Conservation (phyloP, 345 rosid genomes). For the Citrus inodora region DNA sequence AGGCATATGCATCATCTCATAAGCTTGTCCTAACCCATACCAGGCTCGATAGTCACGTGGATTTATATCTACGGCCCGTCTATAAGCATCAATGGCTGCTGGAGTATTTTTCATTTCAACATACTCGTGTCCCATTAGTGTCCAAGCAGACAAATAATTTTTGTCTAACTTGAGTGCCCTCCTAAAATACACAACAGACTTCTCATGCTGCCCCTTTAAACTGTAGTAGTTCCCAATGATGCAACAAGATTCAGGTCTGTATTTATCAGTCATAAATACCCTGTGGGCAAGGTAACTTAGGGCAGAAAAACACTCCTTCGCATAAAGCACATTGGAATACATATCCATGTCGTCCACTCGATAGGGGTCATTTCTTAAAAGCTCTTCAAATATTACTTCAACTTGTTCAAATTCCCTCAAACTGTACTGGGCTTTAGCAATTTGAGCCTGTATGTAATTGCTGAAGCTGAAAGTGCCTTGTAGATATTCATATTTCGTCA, state of each 20-base stretch:
- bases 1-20: slow-evolving; percentile 95
- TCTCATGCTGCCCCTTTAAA: slow-evolving; percentile 93
- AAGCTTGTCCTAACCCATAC: slow-evolving; percentile 96
- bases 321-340: slow-evolving; percentile 92
- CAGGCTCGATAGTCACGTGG: slow-evolving; percentile 92
- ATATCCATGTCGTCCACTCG: slow-evolving; percentile 96
- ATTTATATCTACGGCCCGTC: slow-evolving; percentile 90
- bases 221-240: slow-evolving; percentile 96
- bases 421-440: slow-evolving; percentile 88
- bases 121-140: slow-evolving; percentile 96
- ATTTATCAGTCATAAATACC: slow-evolving; percentile 81
- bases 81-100: slow-evolving; percentile 94
- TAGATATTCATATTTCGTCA: slow-evolving; percentile 66
- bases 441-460: slow-evolving; percentile 89
- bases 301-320: slow-evolving; percentile 87
- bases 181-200: slow-evolving; percentile 84
- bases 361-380: slow-evolving; percentile 76
- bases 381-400: slow-evolving; percentile 89
- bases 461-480: slow-evolving; percentile 77
- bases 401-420: slow-evolving; percentile 93
- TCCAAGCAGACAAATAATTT: slow-evolving; percentile 94
- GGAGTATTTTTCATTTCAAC: slow-evolving; percentile 97
- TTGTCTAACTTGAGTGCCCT: slow-evolving; percentile 95
- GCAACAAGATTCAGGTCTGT: slow-evolving; percentile 97
- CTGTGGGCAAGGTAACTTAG: slow-evolving; percentile 92